Evolutionary conservation across 163 green algal genomes (phyloP).

Genomic region (Prototheca wickerhamii): DNA sequence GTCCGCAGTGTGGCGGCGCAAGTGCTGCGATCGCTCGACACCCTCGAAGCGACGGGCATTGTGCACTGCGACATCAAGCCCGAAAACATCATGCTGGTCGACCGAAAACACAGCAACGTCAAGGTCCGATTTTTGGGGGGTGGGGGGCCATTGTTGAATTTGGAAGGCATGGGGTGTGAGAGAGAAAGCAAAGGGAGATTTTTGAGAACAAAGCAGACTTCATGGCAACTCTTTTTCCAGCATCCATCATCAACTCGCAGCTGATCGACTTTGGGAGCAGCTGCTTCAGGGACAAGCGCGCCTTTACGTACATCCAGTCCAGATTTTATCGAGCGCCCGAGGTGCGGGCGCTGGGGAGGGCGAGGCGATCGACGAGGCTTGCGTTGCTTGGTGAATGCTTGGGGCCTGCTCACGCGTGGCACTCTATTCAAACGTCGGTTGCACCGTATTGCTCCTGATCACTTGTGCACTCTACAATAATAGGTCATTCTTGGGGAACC

Average conservation of each 20-base stretch:
- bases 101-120: conserved; percentile 37
- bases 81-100: conserved; percentile 58
- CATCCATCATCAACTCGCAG: background rate
- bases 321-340: conserved; percentile 91
- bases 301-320: conserved; percentile 95
- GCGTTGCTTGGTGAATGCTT: background rate
- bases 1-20: conserved; percentile 76
- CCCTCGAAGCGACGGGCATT: conserved; percentile 71
- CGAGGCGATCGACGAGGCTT: background rate
- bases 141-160: background rate
- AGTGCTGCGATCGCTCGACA: conserved; percentile 65
- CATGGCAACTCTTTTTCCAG: too few species aligned
- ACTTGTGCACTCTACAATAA: background rate
- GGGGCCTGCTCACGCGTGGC: too few species aligned
- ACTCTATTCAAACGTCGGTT: too few species aligned
- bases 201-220: too few species aligned
- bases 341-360: conserved; percentile 19
- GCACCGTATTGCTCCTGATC: background rate
- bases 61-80: conserved; percentile 97
- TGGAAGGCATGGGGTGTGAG: background rate
- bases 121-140: conserved; percentile 59
- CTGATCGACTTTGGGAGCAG: conserved; percentile 93
- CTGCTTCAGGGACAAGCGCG: conserved; percentile 84
- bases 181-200: background rate
- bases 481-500: conserved; percentile 52